phyloP scores from a whole-genome alignment of 305 asterid species.

The Fraxinus sp. region DNA sequence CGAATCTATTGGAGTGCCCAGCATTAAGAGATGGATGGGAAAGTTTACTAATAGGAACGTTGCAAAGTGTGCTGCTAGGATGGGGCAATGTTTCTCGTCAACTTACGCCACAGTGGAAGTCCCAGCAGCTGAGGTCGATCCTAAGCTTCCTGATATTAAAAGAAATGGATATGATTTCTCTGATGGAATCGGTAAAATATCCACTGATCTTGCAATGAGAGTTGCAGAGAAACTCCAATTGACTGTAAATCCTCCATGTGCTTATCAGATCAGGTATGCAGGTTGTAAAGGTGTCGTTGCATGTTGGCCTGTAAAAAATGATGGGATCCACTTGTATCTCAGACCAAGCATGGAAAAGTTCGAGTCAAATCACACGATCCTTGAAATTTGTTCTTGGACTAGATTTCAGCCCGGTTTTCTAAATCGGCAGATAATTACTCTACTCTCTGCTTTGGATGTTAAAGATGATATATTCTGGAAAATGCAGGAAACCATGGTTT shows the following conservation, averaged over 20 bases:
- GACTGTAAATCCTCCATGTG: slow-evolving; percentile 59
- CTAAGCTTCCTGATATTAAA: slow-evolving; percentile 45
- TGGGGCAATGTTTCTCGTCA: slow-evolving; percentile 95
- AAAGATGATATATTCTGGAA: slow-evolving; percentile 58
- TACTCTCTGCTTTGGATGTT: slow-evolving; percentile 78
- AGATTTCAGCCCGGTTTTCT: slow-evolving; percentile 85
- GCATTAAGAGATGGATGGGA: slow-evolving; percentile 78
- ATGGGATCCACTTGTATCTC: slow-evolving; percentile 46
- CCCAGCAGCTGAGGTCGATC: slow-evolving; percentile 40
- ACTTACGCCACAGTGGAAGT: slow-evolving; percentile 86
- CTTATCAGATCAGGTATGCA: slow-evolving; percentile 87
- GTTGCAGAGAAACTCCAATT: slow-evolving; percentile 73
- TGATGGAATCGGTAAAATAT: slow-evolving; percentile 82
- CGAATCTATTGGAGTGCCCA: slow-evolving; percentile 27
- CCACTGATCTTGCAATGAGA: slow-evolving; percentile 65
- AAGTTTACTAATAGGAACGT: slow-evolving; percentile 53
- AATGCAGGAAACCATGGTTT: slow-evolving; percentile 75
- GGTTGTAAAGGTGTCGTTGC: slow-evolving; percentile 92
- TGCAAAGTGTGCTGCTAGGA: slow-evolving; percentile 91
- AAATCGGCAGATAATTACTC: slow-evolving; percentile 78
- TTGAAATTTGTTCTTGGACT: slow-evolving; percentile 97
- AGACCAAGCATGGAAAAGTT: slow-evolving; percentile 80
- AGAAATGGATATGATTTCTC: slow-evolving; percentile 72
- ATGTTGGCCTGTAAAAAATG: slow-evolving; percentile 60
- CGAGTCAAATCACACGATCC: slow-evolving; percentile 62